Evolutionary conservation across 179 eudicot species (phyloP).

Genomic region (Drosera spatulata): DNA sequence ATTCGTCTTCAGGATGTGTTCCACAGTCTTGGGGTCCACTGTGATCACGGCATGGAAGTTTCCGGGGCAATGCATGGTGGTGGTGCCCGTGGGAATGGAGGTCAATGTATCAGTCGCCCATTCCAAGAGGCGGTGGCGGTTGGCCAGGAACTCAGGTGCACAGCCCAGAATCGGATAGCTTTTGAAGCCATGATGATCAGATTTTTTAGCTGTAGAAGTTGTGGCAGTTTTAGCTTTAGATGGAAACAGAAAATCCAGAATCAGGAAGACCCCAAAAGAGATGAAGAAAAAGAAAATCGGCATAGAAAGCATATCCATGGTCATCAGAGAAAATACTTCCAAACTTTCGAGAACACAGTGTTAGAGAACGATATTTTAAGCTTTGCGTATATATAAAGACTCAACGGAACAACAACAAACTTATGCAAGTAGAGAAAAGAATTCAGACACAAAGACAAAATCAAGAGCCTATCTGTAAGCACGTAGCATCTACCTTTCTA

Average conservation of each 20-base stretch:
- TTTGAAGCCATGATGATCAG: slow-evolving; percentile 28
- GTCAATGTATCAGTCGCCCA: slow-evolving; percentile 54
- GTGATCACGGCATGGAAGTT: slow-evolving; percentile 45
- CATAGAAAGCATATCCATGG: slow-evolving; percentile 2
- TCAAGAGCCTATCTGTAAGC: too few relatives aligned
- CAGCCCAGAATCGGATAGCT: slow-evolving; percentile 54
- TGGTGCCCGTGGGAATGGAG: slow-evolving; percentile 39
- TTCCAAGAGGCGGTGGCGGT: slow-evolving; percentile 66
- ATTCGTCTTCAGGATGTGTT: slow-evolving; percentile 59
- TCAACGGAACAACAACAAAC: too few relatives aligned
- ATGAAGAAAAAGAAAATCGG: neutral
- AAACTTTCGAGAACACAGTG: too few relatives aligned
- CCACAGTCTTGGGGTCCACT: slow-evolving; percentile 57
- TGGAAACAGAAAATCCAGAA: slow-evolving; percentile 3
- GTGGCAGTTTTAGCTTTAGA: neutral
- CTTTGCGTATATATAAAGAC: too few relatives aligned
- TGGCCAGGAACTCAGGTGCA: slow-evolving; percentile 43
- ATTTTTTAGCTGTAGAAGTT: neutral
- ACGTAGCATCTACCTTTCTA: too few relatives aligned
- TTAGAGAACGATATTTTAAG: too few relatives aligned
- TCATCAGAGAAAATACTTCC: neutral
- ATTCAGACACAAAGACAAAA: too few relatives aligned
- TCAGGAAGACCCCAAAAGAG: slow-evolving; percentile 1
- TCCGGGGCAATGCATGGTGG: slow-evolving; percentile 48
- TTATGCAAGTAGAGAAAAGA: too few relatives aligned